phyloP scores from a whole-genome alignment of 805 yeast genomes.

The Saturnispora serradocipensis region DNA sequence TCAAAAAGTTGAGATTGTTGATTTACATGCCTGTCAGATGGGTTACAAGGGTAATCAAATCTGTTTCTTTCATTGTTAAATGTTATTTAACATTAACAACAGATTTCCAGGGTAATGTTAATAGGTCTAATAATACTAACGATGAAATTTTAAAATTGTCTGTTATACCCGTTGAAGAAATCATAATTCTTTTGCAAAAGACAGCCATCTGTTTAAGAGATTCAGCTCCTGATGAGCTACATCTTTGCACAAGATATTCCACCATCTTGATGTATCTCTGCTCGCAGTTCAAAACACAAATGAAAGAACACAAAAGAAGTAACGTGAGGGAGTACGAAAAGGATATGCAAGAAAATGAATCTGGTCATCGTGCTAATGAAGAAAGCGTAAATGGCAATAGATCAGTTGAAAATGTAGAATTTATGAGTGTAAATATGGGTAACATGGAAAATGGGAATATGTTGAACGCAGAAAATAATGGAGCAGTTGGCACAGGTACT shows the following conservation, averaged over 20 bases:
- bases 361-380: neutral
- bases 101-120: constrained; percentile 8
- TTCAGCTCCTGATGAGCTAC: constrained; percentile 84
- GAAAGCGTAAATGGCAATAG: neutral
- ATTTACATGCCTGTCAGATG: constrained; percentile 87
- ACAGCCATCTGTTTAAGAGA: constrained; percentile 70
- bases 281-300: constrained; percentile 54
- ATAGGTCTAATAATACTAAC: constrained; percentile 3
- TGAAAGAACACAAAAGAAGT: constrained; percentile 14
- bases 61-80: constrained; percentile 85
- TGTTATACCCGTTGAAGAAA: constrained; percentile 62
- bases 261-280: constrained; percentile 69
- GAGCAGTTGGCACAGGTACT: constrained; percentile 2
- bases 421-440: constrained; percentile 2
- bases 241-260: constrained; percentile 71
- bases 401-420: neutral
- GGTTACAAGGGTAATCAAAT: constrained; percentile 77
- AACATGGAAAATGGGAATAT: constrained; percentile 5
- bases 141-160: constrained; percentile 39
- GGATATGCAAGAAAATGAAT: constrained; percentile 3
- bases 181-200: constrained; percentile 53
- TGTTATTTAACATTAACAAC: constrained; percentile 59
- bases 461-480: constrained; percentile 1
- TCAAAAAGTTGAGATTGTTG: constrained; percentile 54
- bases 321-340: constrained; percentile 11